These are phyloP conservation scores for Starmerella riodocensis DNA, from an alignment of 805 yeast genomes.

Conservation along the genomic window DNA sequence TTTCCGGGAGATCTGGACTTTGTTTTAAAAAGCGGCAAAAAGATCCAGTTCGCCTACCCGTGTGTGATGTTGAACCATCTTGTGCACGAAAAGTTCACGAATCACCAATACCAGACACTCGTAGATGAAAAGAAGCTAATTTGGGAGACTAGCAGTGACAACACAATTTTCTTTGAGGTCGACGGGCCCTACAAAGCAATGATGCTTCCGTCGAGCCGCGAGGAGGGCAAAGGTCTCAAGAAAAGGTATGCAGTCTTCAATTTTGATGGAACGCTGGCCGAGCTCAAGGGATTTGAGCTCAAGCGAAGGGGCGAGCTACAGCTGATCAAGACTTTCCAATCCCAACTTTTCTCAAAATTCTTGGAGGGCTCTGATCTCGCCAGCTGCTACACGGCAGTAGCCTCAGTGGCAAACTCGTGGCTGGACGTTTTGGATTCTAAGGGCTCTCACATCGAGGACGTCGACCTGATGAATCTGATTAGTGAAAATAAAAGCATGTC, in stretches of 20 bases:
- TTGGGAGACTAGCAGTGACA: slow-evolving; percentile 72
- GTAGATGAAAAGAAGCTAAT: slow-evolving; percentile 50
- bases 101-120: slow-evolving; percentile 83
- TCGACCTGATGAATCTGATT: slow-evolving; percentile 84
- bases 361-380: slow-evolving; percentile 71
- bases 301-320: slow-evolving; percentile 94
- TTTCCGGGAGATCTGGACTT: slow-evolving; percentile 83
- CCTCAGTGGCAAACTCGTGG: slow-evolving; percentile 91
- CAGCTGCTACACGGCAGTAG: slow-evolving; percentile 76
- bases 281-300: slow-evolving; percentile 89
- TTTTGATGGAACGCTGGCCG: slow-evolving; percentile 86
- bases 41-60: slow-evolving; percentile 70
- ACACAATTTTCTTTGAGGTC: slow-evolving; percentile 92
- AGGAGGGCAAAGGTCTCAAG: slow-evolving; percentile 92
- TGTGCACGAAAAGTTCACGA: slow-evolving; percentile 83
- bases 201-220: slow-evolving; percentile 93
- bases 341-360: slow-evolving; percentile 83
- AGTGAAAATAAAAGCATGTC: slow-evolving; percentile 95
- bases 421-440: slow-evolving; percentile 78
- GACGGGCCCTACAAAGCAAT: slow-evolving; percentile 98
- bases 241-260: slow-evolving; percentile 96
- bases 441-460: slow-evolving; percentile 81
- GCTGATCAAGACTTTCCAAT: slow-evolving; percentile 84
- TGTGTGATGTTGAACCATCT: slow-evolving; percentile 90
- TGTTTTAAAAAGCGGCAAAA: slow-evolving; percentile 63